Evolutionary conservation across 768 basidiomycete species (phyloP), one percentile per base, ranked within the genome.

Genomic region (Hydnomerulius pinastri): DNA sequence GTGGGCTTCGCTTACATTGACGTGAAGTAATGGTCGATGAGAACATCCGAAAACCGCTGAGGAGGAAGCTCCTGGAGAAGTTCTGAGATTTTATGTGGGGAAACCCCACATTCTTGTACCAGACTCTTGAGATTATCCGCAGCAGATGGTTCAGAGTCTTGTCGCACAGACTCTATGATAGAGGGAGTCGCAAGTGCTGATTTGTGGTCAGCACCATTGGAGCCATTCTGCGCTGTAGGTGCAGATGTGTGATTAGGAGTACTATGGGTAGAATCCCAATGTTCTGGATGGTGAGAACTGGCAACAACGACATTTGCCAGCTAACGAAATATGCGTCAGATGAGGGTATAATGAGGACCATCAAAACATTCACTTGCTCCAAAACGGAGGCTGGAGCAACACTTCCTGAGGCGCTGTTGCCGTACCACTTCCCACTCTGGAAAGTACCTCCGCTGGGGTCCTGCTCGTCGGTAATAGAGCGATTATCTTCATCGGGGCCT

Each of bases 91-190:
- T 93, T 93, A 53, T 92, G 88, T 1, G 93, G 90, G 15, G 87
- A 83, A 30, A 95, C 91, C 6, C 94, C 94, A 66, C 90, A 98
- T 66, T 98, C 93, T 68, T 90, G 87, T 30, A 96, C 86, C 29
- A 98, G 77, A 38, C 83, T 83, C 64, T 88, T 87, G 42, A 95
- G 71, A 58, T 90, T 93, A 63, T 94, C 91, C 2, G 82, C 89
- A 12, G 92, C 87, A 13, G 76, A 72, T 1, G 73, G 69, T 44
- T 79, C 73, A 32, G 67, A 63, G 47, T 74, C 71, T 43, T 71
- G 73, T 61, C 66, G 61, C 20, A 79, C 77, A 27, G 71, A 69
- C 33, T 73, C 73, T 52, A 78, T 73, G 29, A 72, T 64, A 36
- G 62, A 51, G 29, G 72, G 62, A 10, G 62, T 48, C 21, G 63